phyloP scores from a whole-genome alignment of 1,139 yeast species.

The Pichia sp. region DNA sequence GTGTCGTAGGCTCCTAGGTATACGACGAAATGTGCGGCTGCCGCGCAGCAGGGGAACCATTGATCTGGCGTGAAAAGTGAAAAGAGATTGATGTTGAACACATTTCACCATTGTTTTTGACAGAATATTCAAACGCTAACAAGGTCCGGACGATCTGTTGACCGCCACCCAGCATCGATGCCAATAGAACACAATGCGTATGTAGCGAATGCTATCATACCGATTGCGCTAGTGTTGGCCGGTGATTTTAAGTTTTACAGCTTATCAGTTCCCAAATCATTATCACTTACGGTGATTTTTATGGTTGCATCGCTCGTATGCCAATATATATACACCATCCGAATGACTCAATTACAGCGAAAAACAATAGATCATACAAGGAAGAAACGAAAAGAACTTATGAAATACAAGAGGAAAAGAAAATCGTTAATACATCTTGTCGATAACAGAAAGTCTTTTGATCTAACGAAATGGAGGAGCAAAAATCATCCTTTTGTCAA shows the following conservation, averaged over 20 bases:
- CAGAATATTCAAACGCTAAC: too few species aligned
- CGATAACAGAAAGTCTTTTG: not conserved
- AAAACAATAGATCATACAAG: not conserved
- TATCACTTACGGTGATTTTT: not conserved
- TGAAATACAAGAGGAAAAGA: not conserved
- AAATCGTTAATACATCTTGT: constrained; percentile 4
- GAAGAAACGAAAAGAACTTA: not conserved
- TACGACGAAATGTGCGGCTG: not conserved
- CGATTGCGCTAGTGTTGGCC: not conserved
- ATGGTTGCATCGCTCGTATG: not conserved
- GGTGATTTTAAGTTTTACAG: not conserved
- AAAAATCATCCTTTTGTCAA: not conserved
- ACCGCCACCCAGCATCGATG: not conserved
- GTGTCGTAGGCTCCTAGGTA: not conserved
- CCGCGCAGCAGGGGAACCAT: not conserved
- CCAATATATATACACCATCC: not conserved
- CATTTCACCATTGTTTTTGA: too few species aligned
- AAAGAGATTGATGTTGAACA: too few species aligned
- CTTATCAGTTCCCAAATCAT: not conserved
- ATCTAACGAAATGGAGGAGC: constrained; percentile 5
- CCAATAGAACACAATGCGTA: not conserved
- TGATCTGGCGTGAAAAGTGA: not conserved
- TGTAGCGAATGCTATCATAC: not conserved
- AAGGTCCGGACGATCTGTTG: too few species aligned
- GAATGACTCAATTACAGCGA: not conserved